A percentile compares a stretch with the other conserved stretches of the same genome.
Conservation (phyloP, 768 basidiomycete genomes). For the Tylopilus sp. region DNA sequence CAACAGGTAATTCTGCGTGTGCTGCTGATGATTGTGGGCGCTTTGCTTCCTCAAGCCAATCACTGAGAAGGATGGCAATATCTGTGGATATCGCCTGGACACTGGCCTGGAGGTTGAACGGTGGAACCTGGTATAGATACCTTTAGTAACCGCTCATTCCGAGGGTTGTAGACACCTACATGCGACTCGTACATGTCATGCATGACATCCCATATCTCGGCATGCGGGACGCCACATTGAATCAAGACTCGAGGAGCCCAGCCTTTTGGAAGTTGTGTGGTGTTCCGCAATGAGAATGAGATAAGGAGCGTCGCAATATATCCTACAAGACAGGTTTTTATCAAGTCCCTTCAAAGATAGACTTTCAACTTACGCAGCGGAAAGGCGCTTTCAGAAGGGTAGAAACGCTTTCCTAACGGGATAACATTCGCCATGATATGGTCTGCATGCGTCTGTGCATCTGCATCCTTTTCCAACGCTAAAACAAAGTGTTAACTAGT, state of each 20-base stretch:
- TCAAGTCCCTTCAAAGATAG: neutral
- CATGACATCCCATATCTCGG: conserved; percentile 81
- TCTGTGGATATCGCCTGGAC: conserved; percentile 79
- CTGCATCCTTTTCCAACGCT: conserved; percentile 58
- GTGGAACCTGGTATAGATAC: conserved; percentile 54
- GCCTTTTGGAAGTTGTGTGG: conserved; percentile 57
- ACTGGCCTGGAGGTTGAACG: conserved; percentile 77
- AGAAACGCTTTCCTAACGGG: conserved; percentile 79
- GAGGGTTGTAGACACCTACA: conserved; percentile 41
- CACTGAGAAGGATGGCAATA: conserved; percentile 73
- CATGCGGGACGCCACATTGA: conserved; percentile 77
- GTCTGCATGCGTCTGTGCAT: conserved; percentile 55
- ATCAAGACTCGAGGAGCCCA: conserved; percentile 81
- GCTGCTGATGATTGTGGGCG: conserved; percentile 64
- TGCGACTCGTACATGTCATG: conserved; percentile 88
- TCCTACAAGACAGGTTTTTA: conserved; percentile 41
- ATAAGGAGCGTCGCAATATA: conserved; percentile 74
- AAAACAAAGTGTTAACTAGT: conserved; percentile 2
- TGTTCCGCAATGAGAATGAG: conserved; percentile 63
- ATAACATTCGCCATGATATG: conserved; percentile 61
- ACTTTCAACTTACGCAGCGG: conserved; percentile 62
- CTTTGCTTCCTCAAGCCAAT: conserved; percentile 78
- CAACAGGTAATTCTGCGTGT: conserved; percentile 71
- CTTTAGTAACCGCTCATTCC: conserved; percentile 1
- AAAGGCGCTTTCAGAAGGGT: conserved; percentile 88